phyloP scores from a whole-genome alignment of 2,329 filamentous ascomycete genomes.

The Fusarium sp. region DNA sequence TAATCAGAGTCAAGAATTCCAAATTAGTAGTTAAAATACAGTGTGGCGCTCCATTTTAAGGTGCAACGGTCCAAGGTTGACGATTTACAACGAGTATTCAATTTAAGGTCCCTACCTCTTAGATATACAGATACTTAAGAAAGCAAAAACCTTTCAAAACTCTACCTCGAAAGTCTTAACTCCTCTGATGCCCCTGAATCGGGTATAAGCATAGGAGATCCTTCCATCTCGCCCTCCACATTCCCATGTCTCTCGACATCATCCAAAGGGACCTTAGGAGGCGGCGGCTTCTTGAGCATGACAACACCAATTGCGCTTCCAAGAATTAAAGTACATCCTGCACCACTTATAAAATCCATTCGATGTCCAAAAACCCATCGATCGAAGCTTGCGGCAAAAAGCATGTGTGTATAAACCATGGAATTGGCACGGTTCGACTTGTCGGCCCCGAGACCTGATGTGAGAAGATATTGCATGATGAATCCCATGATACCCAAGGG shows the following conservation, averaged over 20 bases:
- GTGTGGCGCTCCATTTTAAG: neutral
- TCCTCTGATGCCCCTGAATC: constrained; percentile 44
- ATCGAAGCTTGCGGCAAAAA: constrained; percentile 66
- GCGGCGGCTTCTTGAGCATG: constrained; percentile 55
- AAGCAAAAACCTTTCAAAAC: neutral
- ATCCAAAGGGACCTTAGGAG: constrained; percentile 36
- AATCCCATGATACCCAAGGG: constrained; percentile 81
- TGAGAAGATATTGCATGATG: constrained; percentile 86
- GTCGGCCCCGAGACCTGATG: constrained; percentile 78
- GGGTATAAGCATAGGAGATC: constrained; percentile 54
- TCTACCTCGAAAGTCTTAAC: constrained; percentile 28
- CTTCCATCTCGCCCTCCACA: constrained; percentile 49
- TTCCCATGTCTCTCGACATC: constrained; percentile 51
- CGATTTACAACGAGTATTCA: no score
- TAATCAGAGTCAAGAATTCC: neutral
- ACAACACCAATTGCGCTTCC: constrained; percentile 64
- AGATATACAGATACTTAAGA: neutral
- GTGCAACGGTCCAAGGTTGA: neutral
- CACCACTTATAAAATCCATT: constrained; percentile 61
- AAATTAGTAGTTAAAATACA: neutral
- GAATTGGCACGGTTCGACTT: constrained; percentile 69
- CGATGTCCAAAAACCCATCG: constrained; percentile 62
- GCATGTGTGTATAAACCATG: constrained; percentile 69
- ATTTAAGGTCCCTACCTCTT: neutral
- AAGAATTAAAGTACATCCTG: constrained; percentile 64